Conservation (phyloP, 2,329 filamentous ascomycete genomes). For the Diaporthe sp. region DNA sequence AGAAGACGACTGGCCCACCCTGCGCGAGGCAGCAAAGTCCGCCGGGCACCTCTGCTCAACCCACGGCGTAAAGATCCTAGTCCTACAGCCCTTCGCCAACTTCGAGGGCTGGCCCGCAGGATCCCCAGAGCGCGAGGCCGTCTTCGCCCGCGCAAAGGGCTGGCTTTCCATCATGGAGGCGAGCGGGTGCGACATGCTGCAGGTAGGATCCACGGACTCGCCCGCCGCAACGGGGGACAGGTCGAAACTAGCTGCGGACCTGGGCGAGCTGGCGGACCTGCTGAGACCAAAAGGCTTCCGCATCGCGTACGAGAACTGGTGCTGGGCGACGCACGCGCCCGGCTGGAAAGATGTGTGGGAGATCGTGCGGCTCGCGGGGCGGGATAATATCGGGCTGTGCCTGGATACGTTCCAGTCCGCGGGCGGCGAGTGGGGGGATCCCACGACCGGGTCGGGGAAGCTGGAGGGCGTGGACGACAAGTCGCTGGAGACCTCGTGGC, state of each 20-base stretch:
- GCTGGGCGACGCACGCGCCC: constrained; percentile 78
- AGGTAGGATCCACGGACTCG: constrained; percentile 72
- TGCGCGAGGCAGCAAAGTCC: constrained; percentile 64
- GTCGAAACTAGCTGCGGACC: constrained; percentile 66
- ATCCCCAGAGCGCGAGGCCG: constrained; percentile 67
- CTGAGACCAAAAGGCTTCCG: constrained; percentile 66
- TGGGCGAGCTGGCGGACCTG: constrained; percentile 72
- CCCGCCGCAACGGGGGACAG: constrained; percentile 56
- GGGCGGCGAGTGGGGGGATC: constrained; percentile 79
- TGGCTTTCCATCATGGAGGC: constrained; percentile 80
- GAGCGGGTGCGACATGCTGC: constrained; percentile 75
- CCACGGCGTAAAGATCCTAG: constrained; percentile 70
- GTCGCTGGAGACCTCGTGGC: constrained; percentile 62
- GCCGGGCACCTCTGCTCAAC: constrained; percentile 65
- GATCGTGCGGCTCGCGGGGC: constrained; percentile 70
- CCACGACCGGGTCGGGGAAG: constrained; percentile 70
- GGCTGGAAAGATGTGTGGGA: constrained; percentile 77
- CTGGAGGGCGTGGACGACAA: constrained; percentile 55
- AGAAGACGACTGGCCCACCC: constrained; percentile 67
- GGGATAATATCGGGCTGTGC: constrained; percentile 77
- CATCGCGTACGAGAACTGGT: constrained; percentile 85
- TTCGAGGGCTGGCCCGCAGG: constrained; percentile 79
- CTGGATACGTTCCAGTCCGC: constrained; percentile 83
- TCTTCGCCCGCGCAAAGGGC: constrained; percentile 69
- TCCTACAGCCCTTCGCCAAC: constrained; percentile 81